Evolutionary conservation across 2,329 filamentous ascomycete genomes (phyloP), one percentile per base, ranked within the genome.

Genomic region (Colletotrichum trifolii): DNA sequence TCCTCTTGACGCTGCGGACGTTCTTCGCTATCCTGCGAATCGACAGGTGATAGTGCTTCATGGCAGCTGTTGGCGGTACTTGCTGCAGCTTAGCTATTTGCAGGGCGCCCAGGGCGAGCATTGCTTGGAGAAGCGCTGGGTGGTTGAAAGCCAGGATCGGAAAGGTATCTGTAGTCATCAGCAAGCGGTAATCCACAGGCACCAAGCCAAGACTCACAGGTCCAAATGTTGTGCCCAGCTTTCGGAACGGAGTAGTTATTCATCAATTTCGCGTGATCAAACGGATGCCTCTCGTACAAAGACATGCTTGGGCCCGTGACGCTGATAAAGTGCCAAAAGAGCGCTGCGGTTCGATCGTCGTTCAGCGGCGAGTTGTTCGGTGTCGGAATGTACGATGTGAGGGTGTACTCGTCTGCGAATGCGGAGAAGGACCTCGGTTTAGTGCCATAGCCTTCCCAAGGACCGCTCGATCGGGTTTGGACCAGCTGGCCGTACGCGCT

Each of bases 311-410:
- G 92, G 0, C 91, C 94, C 2, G 94, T 97, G 7, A 96, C 91
- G 70, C 93, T 91, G 50, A 98, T 89, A 75, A 97, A 98, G 77
- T 98, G 94, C 75, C 91, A 91, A 75, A 98, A 98, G 7, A 97
- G 89, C 36, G 90, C 86, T 12, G 93, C 90, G 10, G 93, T 95
- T 68, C 91, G 89, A 3, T 88, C 86, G 69, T 97, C 93, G 70
- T 89, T 92, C 35, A 97, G 80, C 38, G 96, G 94, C 43, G 90
- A 90, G 38, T 87, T 87, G 25, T 84, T 79, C 4, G 87, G 84
- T 1, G 87, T 87, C 6, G 91, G 90, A 45, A 84, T 83, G 70
- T 94, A 94, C 2, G 85, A 88, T 12, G 88, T 83, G 49, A 94
- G 81, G 38, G 84, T 80, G 59, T 83, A 78, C 40, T 82, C 81